Conservation (phyloP, 768 basidiomycete genomes). For the Boletus pseudopeckii region DNA sequence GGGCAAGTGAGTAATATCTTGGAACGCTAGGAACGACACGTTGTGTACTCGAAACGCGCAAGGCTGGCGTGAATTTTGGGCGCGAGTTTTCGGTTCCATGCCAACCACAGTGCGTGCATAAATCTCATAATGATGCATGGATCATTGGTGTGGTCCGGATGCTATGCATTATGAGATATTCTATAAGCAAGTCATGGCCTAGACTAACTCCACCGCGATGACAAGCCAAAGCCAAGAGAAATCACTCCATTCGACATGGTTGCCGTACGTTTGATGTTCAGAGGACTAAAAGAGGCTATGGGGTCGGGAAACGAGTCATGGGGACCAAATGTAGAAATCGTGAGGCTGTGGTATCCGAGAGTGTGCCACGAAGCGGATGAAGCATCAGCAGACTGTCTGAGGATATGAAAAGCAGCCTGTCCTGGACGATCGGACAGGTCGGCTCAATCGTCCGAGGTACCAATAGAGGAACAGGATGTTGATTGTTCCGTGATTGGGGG, state of each 20-base stretch:
- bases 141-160: neutral
- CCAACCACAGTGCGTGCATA: too few species aligned
- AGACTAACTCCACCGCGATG: conserved; percentile 6
- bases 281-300: neutral
- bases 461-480: neutral
- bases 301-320: neutral
- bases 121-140: neutral
- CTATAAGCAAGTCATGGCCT: neutral
- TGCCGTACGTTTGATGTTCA: conserved; percentile 1
- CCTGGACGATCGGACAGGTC: neutral
- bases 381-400: conserved; percentile 20
- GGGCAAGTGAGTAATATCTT: neutral
- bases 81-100: neutral
- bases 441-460: neutral
- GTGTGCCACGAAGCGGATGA: conserved; percentile 30
- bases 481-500: conserved; percentile 1
- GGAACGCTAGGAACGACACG: too few species aligned
- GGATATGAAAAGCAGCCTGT: conserved; percentile 10
- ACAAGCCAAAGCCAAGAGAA: conserved; percentile 1
- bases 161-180: neutral
- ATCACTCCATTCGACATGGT: neutral
- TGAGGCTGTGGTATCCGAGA: conserved; percentile 29
- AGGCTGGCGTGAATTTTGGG: neutral
- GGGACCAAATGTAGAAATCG: conserved; percentile 3
- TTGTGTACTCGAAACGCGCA: too few species aligned